Evolutionary conservation across 225 moss, liverwort and hornwort species (phyloP), one percentile per base, ranked within the genome.

Genomic region (Straminergon stramineum): DNA sequence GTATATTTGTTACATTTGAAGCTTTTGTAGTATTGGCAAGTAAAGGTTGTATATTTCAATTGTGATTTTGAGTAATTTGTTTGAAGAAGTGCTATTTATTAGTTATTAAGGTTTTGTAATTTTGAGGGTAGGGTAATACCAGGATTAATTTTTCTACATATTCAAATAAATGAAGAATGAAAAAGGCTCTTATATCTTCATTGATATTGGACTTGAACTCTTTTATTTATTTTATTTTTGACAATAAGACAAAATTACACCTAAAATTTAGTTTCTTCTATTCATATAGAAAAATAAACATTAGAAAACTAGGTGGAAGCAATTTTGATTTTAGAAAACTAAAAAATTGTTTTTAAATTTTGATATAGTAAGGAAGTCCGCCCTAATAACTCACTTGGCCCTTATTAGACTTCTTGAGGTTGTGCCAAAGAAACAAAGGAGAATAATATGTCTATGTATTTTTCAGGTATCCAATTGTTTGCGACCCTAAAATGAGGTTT

Each of bases 281-380:
- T 0, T 45, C 2, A 27, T 1, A 16, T 43, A 10, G 17, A 74
- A 45, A 17, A 17, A 17, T 28, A 9, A 74, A 74, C 16, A 28
- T 28, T 2, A 74, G 45, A 6, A 74, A 74, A 17, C 1, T 43
- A 2, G 10, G 3, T 2, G 2, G 6, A 27, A 73, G 3, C 9
- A 73, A 17, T 43, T 43, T 0, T 1, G 5, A 17, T 73, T 45
- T 0, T 45, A 13, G 1, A 26, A 71, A 43, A 27, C 17, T 68
- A 11, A 2, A 66, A 66, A 35, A 37, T 18, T 68, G 3, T 27
- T 43, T 73, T 71, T 1, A 4, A 0, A 43, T 43, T 27, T 0
- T 1, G 0, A 27, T 2, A 43, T 2, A 27, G 2, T 0, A 28
- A 43, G 3, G 5, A 43, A 43, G 16, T 26, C 15, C 1, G 1